Conservation (phyloP, 139 green algal genomes). For the Mychonastes homosphaera region DNA sequence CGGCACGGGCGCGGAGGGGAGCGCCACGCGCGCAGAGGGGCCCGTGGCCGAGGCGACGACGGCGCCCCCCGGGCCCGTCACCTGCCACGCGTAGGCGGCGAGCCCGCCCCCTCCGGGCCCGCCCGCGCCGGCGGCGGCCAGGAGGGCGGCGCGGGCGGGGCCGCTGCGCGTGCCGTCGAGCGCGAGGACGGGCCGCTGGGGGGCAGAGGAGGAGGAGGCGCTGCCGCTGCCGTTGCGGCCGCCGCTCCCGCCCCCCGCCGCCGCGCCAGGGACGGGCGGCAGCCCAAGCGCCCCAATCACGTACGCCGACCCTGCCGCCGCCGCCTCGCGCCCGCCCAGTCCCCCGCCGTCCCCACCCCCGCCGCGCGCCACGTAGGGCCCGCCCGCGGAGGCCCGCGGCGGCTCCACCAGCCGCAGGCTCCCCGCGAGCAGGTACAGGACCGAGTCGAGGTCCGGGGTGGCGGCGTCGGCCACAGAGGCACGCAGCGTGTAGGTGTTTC, state of each 20-base stretch:
- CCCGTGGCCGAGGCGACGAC: background rate
- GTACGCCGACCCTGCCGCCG: no score
- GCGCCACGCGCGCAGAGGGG: background rate
- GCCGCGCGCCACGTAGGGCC: slow-evolving; percentile 12
- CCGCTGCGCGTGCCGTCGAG: background rate
- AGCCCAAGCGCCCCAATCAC: background rate
- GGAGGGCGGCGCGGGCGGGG: slow-evolving; percentile 4
- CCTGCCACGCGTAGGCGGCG: slow-evolving; percentile 1
- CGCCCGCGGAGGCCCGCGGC: slow-evolving; percentile 1
- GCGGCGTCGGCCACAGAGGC: slow-evolving; percentile 7
- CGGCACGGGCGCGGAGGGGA: background rate
- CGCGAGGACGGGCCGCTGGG: background rate
- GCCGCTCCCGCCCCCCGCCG: background rate
- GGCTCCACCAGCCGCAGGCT: background rate
- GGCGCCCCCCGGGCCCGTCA: slow-evolving; percentile 1
- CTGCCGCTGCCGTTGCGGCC: background rate
- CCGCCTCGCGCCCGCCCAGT: no score
- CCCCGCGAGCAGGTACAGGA: slow-evolving; percentile 4
- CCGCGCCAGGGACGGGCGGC: background rate
- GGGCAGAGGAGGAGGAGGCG: background rate
- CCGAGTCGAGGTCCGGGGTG: slow-evolving; percentile 9
- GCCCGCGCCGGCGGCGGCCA: background rate
- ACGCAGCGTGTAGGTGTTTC: slow-evolving; percentile 10
- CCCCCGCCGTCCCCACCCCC: no score
- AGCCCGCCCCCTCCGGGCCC: background rate